Evolutionary conservation across 345 rosid genomes (phyloP).

Genomic region (Rhizophora apiculata): DNA sequence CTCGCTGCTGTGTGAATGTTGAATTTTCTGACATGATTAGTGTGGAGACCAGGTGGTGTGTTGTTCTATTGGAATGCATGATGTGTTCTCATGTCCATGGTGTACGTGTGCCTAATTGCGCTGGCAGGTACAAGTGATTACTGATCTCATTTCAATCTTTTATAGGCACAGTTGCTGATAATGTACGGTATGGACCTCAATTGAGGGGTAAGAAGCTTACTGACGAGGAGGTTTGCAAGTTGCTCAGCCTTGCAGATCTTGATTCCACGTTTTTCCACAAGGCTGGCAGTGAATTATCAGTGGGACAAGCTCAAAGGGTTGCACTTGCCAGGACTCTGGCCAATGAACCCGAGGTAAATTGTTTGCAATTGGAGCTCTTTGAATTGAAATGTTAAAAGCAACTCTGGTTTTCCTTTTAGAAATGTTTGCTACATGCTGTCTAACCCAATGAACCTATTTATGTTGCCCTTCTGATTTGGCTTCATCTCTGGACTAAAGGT

Average conservation of each 20-base stretch:
- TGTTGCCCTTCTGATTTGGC: not conserved
- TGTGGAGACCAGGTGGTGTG: too few species aligned
- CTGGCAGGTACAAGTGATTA: too few species aligned
- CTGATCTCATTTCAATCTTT: not conserved
- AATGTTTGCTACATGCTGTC: too few species aligned
- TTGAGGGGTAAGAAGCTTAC: conserved; percentile 61
- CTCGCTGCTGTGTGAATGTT: too few species aligned
- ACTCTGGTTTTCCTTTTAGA: too few species aligned
- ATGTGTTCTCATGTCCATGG: too few species aligned
- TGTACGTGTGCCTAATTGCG: too few species aligned
- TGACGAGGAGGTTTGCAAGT: conserved; percentile 49
- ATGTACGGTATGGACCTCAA: conserved; percentile 73
- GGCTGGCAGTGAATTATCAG: conserved; percentile 60
- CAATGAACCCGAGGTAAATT: conserved; percentile 67
- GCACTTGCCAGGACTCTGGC: conserved; percentile 92
- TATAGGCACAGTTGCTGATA: conserved; percentile 79
- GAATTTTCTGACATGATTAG: too few species aligned
- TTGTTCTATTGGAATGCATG: too few species aligned
- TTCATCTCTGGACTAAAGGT: conserved; percentile 34
- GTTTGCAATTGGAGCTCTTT: not conserved
- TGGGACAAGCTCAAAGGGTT: conserved; percentile 91
- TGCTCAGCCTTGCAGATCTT: conserved; percentile 71
- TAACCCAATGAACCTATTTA: too few species aligned
- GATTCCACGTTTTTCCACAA: conserved; percentile 54
- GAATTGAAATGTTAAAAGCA: too few species aligned